Evolutionary conservation across 1,139 yeast species (phyloP).

Genomic region (Yamadazyma atmosphaerica): DNA sequence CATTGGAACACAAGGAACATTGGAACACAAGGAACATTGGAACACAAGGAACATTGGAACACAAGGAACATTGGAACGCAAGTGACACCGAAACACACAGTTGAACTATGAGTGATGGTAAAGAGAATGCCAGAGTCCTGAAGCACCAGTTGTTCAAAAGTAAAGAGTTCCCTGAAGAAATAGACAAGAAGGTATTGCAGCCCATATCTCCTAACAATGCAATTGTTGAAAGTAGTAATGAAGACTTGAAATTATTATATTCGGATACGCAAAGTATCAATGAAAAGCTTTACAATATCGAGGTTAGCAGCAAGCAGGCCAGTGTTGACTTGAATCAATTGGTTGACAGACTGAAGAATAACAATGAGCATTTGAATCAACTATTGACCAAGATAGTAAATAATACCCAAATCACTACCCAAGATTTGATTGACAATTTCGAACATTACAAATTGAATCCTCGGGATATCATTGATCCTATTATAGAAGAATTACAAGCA

Average conservation of each 20-base stretch:
- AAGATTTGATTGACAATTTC: slow-evolving; percentile 17
- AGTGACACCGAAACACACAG: too few relatives aligned
- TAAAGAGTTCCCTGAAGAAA: slow-evolving; percentile 1
- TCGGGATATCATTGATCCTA: slow-evolving; percentile 25
- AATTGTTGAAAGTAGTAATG: slow-evolving; percentile 18
- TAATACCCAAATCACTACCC: slow-evolving; percentile 23
- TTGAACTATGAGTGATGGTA: background rate
- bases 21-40: too few relatives aligned
- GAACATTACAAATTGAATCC: slow-evolving; percentile 13
- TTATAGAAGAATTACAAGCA: slow-evolving; percentile 25
- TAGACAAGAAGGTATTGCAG: slow-evolving; percentile 3
- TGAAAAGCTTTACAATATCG: slow-evolving; percentile 32
- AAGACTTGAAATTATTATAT: slow-evolving; percentile 29
- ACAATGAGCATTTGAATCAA: slow-evolving; percentile 39
- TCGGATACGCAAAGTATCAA: slow-evolving; percentile 28
- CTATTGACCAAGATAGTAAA: slow-evolving; percentile 33
- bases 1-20: too few relatives aligned
- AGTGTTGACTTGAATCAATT: slow-evolving; percentile 38
- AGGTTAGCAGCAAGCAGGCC: slow-evolving; percentile 36
- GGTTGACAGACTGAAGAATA: slow-evolving; percentile 42
- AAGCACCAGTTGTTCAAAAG: background rate
- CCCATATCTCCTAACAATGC: slow-evolving; percentile 8
- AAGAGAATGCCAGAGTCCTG: background rate
- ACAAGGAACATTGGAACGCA: too few relatives aligned
- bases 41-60: too few relatives aligned